These are phyloP conservation scores for Meredithiella fracta DNA, from an alignment of 2,329 filamentous ascomycete genomes.

Conservation along the genomic window DNA sequence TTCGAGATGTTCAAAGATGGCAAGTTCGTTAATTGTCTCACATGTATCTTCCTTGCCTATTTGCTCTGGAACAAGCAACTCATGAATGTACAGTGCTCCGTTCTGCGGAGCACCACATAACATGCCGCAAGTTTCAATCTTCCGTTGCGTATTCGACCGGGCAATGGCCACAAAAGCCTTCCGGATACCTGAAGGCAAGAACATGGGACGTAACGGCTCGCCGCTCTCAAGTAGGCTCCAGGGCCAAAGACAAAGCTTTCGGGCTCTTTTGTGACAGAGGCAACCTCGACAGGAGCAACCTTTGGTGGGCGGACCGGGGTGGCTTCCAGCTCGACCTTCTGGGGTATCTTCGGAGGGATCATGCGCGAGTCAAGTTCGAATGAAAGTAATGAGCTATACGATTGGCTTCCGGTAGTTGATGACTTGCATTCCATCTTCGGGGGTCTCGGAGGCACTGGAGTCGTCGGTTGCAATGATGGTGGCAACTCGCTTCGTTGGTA, in stretches of 20 bases:
- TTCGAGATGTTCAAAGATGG: constrained; percentile 79
- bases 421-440: neutral
- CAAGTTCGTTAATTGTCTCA: constrained; percentile 75
- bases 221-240: constrained; percentile 83
- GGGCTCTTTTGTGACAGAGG: constrained; percentile 3
- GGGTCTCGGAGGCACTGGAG: neutral
- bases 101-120: constrained; percentile 80
- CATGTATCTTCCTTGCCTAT: constrained; percentile 83
- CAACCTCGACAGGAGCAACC: neutral
- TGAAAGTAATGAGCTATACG: neutral
- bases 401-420: neutral
- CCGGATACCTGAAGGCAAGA: constrained; percentile 64
- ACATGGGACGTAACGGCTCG: constrained; percentile 68
- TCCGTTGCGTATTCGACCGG: constrained; percentile 56
- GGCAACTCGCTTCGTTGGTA: neutral
- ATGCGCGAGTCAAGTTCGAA: neutral
- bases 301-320: neutral
- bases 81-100: constrained; percentile 82
- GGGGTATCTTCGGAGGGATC: neutral
- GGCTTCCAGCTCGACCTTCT: constrained; percentile 8
- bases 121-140: constrained; percentile 90
- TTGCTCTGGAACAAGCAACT: constrained; percentile 81
- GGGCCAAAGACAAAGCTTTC: constrained; percentile 56
- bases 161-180: constrained; percentile 59
- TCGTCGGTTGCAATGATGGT: neutral